These are phyloP conservation scores for Vicia faba DNA, from an alignment of 306 rosid species.

Conservation along the genomic window DNA sequence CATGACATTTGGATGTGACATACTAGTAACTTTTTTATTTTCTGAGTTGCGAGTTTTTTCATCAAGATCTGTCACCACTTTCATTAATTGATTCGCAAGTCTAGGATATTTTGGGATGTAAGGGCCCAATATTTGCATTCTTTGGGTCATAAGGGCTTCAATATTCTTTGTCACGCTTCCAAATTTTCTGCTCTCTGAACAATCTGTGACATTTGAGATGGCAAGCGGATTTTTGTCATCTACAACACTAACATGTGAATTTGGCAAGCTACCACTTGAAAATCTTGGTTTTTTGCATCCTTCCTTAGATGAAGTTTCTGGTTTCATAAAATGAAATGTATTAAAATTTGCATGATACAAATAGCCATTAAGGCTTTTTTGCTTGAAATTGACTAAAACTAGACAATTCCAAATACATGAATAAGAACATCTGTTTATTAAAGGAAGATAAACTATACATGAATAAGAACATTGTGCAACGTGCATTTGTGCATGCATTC, in stretches of 20 bases:
- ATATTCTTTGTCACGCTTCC: slow-evolving; percentile 84
- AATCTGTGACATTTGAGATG: slow-evolving; percentile 43
- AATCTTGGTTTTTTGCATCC: slow-evolving; percentile 42
- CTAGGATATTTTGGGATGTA: slow-evolving; percentile 52
- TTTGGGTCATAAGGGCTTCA: slow-evolving; percentile 54
- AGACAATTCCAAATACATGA: slow-evolving; percentile 3
- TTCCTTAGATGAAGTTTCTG: slow-evolving; percentile 46
- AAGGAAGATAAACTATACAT: too few species aligned
- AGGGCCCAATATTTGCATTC: slow-evolving; percentile 51
- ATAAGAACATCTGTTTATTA: too few species aligned
- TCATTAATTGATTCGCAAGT: slow-evolving; percentile 41
- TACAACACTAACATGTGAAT: slow-evolving; percentile 34
- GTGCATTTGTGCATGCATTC: too few species aligned
- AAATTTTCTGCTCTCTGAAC: slow-evolving; percentile 53
- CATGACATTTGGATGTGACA: slow-evolving; percentile 39
- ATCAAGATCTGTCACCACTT: slow-evolving; percentile 32
- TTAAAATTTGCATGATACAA: neutral
- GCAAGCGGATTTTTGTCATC: slow-evolving; percentile 59
- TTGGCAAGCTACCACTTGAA: slow-evolving; percentile 18
- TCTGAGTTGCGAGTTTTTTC: slow-evolving; percentile 30
- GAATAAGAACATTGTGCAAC: too few species aligned
- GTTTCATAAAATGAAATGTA: slow-evolving; percentile 24
- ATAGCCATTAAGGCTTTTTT: slow-evolving; percentile 1
- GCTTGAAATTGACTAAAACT: neutral
- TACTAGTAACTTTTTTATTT: slow-evolving; percentile 32